Evolutionary conservation across 2,329 filamentous ascomycete species (phyloP).

Genomic region (Neofusicoccum laricinum): DNA sequence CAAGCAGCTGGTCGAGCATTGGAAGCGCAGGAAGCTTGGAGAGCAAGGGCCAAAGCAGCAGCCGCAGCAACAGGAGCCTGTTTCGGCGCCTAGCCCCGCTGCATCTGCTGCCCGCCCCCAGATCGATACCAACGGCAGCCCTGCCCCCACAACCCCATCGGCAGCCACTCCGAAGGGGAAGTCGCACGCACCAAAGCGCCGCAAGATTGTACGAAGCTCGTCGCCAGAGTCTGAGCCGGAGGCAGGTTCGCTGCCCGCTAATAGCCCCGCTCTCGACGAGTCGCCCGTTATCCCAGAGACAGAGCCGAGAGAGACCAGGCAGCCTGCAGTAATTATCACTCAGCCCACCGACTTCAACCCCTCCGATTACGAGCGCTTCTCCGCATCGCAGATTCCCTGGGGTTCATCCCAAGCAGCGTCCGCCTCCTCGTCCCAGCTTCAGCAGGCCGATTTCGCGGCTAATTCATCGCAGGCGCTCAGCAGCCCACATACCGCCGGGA

Average conservation of each 20-base stretch:
- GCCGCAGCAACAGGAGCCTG: background rate
- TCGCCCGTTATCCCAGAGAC: background rate
- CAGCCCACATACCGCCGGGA: background rate
- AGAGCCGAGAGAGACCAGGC: background rate
- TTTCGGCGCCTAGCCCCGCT: background rate
- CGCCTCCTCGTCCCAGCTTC: background rate
- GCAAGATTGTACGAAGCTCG: constrained; percentile 22
- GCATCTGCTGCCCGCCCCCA: background rate
- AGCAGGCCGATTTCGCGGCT: background rate
- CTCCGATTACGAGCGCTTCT: constrained; percentile 24
- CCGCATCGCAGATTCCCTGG: constrained; percentile 20
- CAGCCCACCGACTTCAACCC: constrained; percentile 23
- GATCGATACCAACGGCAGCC: background rate
- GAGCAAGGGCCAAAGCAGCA: constrained; percentile 5
- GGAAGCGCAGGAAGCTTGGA: constrained; percentile 25
- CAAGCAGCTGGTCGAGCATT: constrained; percentile 33
- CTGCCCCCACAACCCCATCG: background rate
- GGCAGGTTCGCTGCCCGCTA: background rate
- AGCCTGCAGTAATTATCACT: constrained; percentile 9
- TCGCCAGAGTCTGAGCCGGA: background rate
- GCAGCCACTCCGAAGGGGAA: background rate
- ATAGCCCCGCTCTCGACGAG: background rate
- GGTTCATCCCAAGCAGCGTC: background rate
- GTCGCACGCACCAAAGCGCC: constrained; percentile 15
- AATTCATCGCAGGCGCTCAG: constrained; percentile 7